Evolutionary conservation across 2,329 filamentous ascomycete species (phyloP).

Genomic region (Penicillium janthinellum): DNA sequence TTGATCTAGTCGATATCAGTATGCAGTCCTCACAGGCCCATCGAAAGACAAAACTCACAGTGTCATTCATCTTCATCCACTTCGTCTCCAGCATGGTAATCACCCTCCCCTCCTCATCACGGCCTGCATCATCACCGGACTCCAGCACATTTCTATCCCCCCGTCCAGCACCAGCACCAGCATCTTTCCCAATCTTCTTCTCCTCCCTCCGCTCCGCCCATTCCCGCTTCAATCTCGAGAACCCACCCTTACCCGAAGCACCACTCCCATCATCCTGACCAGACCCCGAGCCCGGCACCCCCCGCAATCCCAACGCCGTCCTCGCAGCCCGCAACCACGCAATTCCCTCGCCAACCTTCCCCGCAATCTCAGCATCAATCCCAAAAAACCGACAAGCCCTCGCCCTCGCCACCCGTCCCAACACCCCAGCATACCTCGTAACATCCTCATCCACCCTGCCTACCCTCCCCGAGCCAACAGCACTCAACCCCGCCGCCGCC

Average conservation of each 20-base stretch:
- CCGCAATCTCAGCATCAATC: conserved; percentile 81
- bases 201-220: conserved; percentile 79
- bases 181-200: conserved; percentile 70
- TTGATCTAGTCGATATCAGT: conserved; percentile 62
- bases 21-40: background rate
- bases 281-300: conserved; percentile 16
- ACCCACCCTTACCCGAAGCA: conserved; percentile 24
- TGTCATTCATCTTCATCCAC: conserved; percentile 93
- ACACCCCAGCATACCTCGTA: conserved; percentile 72
- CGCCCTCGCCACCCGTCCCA: conserved; percentile 73
- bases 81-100: conserved; percentile 84
- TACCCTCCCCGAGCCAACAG: conserved; percentile 32
- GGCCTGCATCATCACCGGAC: conserved; percentile 75
- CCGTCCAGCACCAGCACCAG: conserved; percentile 39
- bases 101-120: conserved; percentile 79
- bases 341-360: conserved; percentile 79
- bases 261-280: conserved; percentile 5
- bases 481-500: conserved; percentile 58
- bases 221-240: conserved; percentile 67
- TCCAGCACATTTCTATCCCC: conserved; percentile 36
- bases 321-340: conserved; percentile 82
- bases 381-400: conserved; percentile 89
- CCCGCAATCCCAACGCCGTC: conserved; percentile 70
- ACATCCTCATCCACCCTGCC: conserved; percentile 63
- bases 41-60: conserved; percentile 56